Base-by-base conservation (phyloP, 2,329 filamentous ascomycete genomes). In the Dothidotthia symphoricarpi region DNA sequence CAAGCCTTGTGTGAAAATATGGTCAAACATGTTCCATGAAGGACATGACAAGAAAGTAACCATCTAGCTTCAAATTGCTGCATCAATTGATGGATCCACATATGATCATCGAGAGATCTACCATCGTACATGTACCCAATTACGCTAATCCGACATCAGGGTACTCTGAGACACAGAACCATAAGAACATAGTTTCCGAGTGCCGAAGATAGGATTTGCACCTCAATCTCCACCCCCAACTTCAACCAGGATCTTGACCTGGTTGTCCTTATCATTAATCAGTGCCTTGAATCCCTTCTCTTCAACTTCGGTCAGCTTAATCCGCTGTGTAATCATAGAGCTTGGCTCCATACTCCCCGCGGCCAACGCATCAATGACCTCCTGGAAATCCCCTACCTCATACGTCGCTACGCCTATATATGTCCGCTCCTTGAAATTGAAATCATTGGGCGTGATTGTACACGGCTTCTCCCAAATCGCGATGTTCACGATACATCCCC, bases 391-490 rank as follows among this genome's bases (percentile, higher is more conserved):
- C 2, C 70, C 71, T n/a, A 70, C 63, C 28, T 69, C 64, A 53
- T 76, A 78, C 1, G 73, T 76, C 16, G 74, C 73, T 24, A 77
- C 69, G 24, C 74, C 75, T 56, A 75, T 66, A 40, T 76, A 78
- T n/a, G 55, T 70, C 36, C 70, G 63, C 59, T 78, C 75, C 41
- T 74, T 69, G 63, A 78, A 77, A 3, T 74, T 69, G 24, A 78
- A 61, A 39, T 73, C 68, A 38, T 77, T 78, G 4, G 74, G 72
- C 24, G 65, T 61, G 28, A 78, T 66, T 0, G 64, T 68, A 30
- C 69, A 71, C n/a, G 68, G 57, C 55, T 76, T 75, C 57, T 76
- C 74, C 74, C 75, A 77, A 25, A 79, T 73, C 7, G 75, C 76
- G 34, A 78, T 75, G 38, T 78, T 78, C 38, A 78, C 69, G 19